Base-by-base conservation (phyloP, 2,329 filamentous ascomycete genomes). In the Penicillium sp. region DNA sequence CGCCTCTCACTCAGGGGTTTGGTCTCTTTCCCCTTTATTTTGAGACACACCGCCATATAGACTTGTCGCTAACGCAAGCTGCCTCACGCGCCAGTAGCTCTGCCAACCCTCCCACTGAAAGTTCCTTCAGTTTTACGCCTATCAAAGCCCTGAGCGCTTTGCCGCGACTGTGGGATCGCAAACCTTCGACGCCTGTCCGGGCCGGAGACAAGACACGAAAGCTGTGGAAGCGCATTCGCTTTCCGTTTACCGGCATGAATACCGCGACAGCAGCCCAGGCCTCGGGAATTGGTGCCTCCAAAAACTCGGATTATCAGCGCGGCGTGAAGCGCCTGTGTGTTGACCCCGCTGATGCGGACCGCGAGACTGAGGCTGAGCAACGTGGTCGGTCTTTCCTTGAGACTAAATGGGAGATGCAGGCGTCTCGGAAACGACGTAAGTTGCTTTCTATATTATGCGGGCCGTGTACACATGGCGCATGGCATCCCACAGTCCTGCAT, bases 141-240 rank as follows among this genome's bases (percentile, higher is more conserved):
- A 64, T 70, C 50, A 72, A 73, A 46, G 63, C 65, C 32, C 54
- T 65, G n/a, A 68, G 63, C 44, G 63, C 65, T 32, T 56, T 66
- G 35, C 74, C 74, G 31, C 74, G 72, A 53, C 60, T 74, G 54
- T 78, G 76, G 76, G 76, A 78, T 52, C 75, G 76, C 54, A 73
- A 73, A 52, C 75, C 75, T 18, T 71, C 75, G 4, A 76, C 72
- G 6, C 70, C 76, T 4, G 72, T 75, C 46, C 58, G 68, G 37
- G 61, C 70, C 15, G 72, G 74, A 12, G 67, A 72, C 39, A 75
- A 73, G 39, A 67, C 75, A 38, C 74, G 73, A 46, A 79, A 77
- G 53, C 67, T 79, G 52, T 79, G 76, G 76, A 79, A 78, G 60
- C 71, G 76, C 46, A 70, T 77, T 55, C 67, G 67, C 29, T 63